phyloP scores from a whole-genome alignment of 805 yeast genomes.

The Kodamaea kaohsiungensis region DNA sequence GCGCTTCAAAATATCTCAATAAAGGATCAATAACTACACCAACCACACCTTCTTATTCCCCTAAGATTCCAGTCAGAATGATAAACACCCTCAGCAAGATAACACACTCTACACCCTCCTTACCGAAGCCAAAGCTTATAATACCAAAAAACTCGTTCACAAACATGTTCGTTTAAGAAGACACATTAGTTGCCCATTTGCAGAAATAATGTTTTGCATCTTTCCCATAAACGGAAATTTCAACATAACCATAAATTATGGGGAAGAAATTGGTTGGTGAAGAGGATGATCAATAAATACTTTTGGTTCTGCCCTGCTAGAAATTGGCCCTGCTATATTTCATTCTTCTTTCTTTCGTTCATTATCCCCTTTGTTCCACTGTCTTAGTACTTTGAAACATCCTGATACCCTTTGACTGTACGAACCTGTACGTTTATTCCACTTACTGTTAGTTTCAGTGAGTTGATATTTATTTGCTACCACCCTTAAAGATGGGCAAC shows the following conservation, averaged over 20 bases:
- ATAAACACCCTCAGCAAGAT: too few species aligned
- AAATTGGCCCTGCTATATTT: not conserved
- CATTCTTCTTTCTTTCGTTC: not conserved
- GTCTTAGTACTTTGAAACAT: not conserved
- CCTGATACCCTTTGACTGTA: not conserved
- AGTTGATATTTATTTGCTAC: not conserved
- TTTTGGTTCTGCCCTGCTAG: not conserved
- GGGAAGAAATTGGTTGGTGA: not conserved
- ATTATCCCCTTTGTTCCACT: not conserved
- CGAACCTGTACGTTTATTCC: not conserved
- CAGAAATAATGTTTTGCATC: not conserved
- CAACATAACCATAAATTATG: not conserved
- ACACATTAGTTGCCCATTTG: not conserved
- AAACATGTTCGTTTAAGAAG: not conserved
- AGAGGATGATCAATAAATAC: not conserved
- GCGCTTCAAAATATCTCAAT: too few species aligned
- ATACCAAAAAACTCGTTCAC: not conserved
- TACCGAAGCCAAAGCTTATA: too few species aligned
- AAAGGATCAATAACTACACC: too few species aligned
- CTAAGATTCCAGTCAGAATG: too few species aligned
- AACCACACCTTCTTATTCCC: too few species aligned
- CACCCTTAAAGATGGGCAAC: conserved; percentile 10
- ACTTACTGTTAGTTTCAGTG: not conserved
- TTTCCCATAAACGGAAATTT: not conserved
- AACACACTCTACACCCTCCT: too few species aligned